Percentiles rank a stretch among this genome's conserved stretches.
Conservation (phyloP, 2,329 filamentous ascomycete species). For the Nothopassalora personata region DNA sequence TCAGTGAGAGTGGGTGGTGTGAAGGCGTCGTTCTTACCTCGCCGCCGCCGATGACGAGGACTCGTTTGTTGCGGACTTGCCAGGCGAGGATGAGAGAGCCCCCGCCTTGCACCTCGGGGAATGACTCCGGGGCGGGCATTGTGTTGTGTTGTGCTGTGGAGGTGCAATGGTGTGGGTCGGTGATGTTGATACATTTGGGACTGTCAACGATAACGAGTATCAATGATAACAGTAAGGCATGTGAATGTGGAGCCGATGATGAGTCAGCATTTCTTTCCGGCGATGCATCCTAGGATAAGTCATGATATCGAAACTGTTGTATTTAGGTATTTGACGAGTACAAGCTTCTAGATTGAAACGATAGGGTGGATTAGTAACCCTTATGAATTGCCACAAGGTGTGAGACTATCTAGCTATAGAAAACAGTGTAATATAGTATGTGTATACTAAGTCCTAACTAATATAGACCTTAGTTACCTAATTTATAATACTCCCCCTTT, state of each 20-base stretch:
- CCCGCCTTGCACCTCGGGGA: slow-evolving; percentile 78
- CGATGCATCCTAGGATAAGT: too few relatives aligned
- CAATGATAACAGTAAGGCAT: not conserved
- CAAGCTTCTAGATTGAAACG: too few relatives aligned
- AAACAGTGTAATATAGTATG: too few relatives aligned
- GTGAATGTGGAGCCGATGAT: not conserved
- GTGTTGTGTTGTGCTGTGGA: not conserved
- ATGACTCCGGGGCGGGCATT: slow-evolving; percentile 35
- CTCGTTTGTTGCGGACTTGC: slow-evolving; percentile 83
- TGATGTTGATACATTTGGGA: not conserved
- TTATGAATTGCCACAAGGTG: too few relatives aligned
- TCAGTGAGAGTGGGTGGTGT: slow-evolving; percentile 13
- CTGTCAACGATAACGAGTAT: not conserved
- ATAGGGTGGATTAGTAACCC: too few relatives aligned
- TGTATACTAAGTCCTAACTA: too few relatives aligned
- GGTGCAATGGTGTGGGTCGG: not conserved
- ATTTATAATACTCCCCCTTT: too few relatives aligned
- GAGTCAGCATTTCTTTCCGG: not conserved
- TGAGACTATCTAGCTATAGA: too few relatives aligned
- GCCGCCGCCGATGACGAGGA: slow-evolving; percentile 90
- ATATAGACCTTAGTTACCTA: too few relatives aligned
- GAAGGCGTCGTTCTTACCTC: slow-evolving; percentile 57
- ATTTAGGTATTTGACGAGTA: too few relatives aligned
- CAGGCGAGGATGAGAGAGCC: slow-evolving; percentile 92
- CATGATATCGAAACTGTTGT: too few relatives aligned